Evolutionary conservation across 306 rosid species (phyloP), one percentile per base, ranked within the genome.

Genomic region (Trichosanthes cucumerina): DNA sequence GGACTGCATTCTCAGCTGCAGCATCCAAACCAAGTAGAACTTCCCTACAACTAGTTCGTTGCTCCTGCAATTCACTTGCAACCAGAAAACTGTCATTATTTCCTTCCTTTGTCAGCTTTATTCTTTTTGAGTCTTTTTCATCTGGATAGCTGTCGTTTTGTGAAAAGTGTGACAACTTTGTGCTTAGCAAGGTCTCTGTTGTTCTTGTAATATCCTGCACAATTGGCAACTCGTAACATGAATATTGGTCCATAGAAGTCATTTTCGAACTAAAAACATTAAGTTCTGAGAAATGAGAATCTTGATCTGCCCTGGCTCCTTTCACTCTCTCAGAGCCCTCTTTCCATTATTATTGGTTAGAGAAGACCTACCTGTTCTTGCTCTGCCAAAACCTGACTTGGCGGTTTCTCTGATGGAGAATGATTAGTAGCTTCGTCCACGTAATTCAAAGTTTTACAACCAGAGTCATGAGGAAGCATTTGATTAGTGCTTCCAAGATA

Each of bases 11-110:
- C 80, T 88, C 90, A 18, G 92, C 89, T 70, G 90, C 92, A 16
- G 82, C 81, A 84, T 86, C 84, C 86, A 88, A 83, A 38, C 84
- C 81, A 39, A 78, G 77, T 54, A 90, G 57, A 74, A 87, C 94
- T 86, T 88, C 85, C 80, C 82, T 87, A 88, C 89, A 88, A 15
- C 84, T 76, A 71, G 65, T 75, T 74, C 86, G 80, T 79, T 85
- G 84, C 46, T 82, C 80, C 75, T 33, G 85, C 24, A 10, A 24
- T 62, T 86, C 80, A 74, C 33, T 81, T 84, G 75, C 80, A 76
- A 60, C 53, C 14, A 74, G 50, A 68, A 14, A 19, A 73, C 73
- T 66, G 56, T 77, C 78, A 36, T 66, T 73, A 57, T 81, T 82
- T 71, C 50, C 57, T 56, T 60, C 79, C 71, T 78, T 43, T 38